Conservation (phyloP, 2,329 filamentous ascomycete species). For the Beauveria varroae region DNA sequence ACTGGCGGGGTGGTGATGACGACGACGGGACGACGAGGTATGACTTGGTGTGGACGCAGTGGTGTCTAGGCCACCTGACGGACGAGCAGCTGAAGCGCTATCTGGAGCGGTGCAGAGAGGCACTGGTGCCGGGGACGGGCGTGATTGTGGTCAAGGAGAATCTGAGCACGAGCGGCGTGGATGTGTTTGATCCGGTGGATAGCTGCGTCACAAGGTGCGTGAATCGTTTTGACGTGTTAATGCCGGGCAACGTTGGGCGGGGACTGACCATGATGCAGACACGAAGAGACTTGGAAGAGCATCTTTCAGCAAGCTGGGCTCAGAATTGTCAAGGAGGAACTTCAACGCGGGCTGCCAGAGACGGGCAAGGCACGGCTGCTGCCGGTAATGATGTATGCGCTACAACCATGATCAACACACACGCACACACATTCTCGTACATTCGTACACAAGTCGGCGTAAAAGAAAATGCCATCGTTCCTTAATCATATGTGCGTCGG, state of each 20-base stretch:
- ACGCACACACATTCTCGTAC: neutral
- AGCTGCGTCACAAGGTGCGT: conserved; percentile 64
- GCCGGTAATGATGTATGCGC: conserved; percentile 71
- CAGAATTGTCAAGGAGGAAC: conserved; percentile 58
- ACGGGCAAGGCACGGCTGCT: conserved; percentile 45
- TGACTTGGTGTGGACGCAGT: conserved; percentile 83
- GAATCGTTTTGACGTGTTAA: neutral
- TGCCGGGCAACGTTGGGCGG: too few species aligned
- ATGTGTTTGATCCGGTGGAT: conserved; percentile 70
- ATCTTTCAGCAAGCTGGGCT: conserved; percentile 66
- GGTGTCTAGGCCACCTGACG: conserved; percentile 78
- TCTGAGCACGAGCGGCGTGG: conserved; percentile 45
- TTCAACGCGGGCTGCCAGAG: conserved; percentile 62
- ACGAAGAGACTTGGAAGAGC: conserved; percentile 60
- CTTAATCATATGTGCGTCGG: neutral
- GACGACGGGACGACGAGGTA: conserved; percentile 45
- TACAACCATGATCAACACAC: conserved; percentile 40
- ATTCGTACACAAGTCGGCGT: neutral
- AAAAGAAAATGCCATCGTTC: neutral
- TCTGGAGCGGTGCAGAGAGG: conserved; percentile 50
- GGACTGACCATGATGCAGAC: conserved; percentile 34
- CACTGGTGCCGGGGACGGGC: conserved; percentile 21
- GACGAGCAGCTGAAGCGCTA: conserved; percentile 65
- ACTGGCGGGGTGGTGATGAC: conserved; percentile 43
- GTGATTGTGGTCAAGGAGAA: conserved; percentile 57